phyloP scores from a whole-genome alignment of 352 stramenopile species.

The Pythium chondricola region DNA sequence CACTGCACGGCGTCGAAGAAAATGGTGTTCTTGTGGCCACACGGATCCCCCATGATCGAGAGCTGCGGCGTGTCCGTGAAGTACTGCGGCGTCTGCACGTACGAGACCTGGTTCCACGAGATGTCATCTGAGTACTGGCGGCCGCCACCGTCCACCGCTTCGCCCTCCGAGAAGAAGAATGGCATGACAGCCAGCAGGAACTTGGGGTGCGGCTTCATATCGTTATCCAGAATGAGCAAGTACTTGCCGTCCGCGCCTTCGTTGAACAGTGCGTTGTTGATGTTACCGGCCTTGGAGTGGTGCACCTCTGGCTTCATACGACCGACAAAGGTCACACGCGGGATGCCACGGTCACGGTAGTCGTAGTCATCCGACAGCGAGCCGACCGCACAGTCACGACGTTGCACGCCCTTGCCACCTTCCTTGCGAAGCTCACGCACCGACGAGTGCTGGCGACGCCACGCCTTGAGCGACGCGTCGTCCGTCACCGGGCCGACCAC shows the following conservation, averaged over 20 bases:
- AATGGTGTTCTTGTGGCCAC: slow-evolving; percentile 88
- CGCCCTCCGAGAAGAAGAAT: slow-evolving; percentile 88
- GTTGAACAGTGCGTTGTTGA: slow-evolving; percentile 89
- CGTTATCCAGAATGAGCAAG: slow-evolving; percentile 89
- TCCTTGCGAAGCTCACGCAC: slow-evolving; percentile 81
- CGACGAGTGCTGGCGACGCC: slow-evolving; percentile 82
- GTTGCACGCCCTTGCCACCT: slow-evolving; percentile 71
- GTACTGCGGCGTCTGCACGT: slow-evolving; percentile 88
- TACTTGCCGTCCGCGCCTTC: slow-evolving; percentile 87
- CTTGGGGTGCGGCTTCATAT: slow-evolving; percentile 90
- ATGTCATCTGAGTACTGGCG: slow-evolving; percentile 87
- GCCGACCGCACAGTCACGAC: slow-evolving; percentile 79
- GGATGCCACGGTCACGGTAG: slow-evolving; percentile 85
- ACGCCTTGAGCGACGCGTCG: slow-evolving; percentile 72
- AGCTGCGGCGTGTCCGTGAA: slow-evolving; percentile 84
- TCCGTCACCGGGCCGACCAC: slow-evolving; percentile 72
- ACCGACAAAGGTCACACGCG: slow-evolving; percentile 81
- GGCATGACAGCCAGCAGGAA: slow-evolving; percentile 80
- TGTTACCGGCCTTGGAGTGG: slow-evolving; percentile 90
- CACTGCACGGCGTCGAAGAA: slow-evolving; percentile 89
- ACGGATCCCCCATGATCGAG: slow-evolving; percentile 81
- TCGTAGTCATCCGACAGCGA: slow-evolving; percentile 88
- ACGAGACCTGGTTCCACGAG: slow-evolving; percentile 86
- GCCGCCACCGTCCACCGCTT: slow-evolving; percentile 75
- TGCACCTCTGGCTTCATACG: slow-evolving; percentile 86